phyloP scores from a whole-genome alignment of 345 rosid genomes.

The Citrus glauca region DNA sequence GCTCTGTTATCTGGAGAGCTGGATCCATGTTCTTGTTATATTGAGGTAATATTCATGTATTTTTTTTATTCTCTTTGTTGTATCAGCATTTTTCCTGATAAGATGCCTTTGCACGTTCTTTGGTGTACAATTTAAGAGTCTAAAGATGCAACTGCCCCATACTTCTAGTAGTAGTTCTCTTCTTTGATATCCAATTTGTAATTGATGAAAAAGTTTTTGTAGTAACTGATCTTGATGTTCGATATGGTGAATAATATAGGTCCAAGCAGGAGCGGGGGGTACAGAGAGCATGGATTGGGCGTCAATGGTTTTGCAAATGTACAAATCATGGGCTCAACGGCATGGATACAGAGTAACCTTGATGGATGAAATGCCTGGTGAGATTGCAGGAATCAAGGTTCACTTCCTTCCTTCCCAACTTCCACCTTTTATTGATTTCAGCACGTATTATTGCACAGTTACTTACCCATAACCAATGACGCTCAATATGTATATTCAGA shows the following conservation, averaged over 20 bases:
- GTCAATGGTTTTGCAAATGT: conserved; percentile 93
- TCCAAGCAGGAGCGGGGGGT: conserved; percentile 98
- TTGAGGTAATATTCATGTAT: conserved; percentile 50
- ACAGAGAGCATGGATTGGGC: conserved; percentile 99
- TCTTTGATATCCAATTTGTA: not conserved
- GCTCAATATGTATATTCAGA: not conserved
- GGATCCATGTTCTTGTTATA: conserved; percentile 74
- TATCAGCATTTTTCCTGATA: conserved; percentile 10
- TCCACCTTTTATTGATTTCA: conserved; percentile 1
- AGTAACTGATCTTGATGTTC: conserved; percentile 3
- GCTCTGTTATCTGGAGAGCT: conserved; percentile 84
- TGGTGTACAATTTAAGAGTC: not conserved
- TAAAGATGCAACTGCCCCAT: not conserved
- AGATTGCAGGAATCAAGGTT: conserved; percentile 96
- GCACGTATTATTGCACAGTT: not conserved
- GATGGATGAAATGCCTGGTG: conserved; percentile 90
- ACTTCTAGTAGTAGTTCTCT: not conserved
- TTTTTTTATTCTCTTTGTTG: not conserved
- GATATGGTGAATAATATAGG: conserved; percentile 38
- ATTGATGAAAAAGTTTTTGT: not conserved
- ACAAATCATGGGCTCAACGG: conserved; percentile 73
- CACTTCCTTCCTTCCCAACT: conserved; percentile 23
- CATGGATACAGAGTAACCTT: conserved; percentile 58
- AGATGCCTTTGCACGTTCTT: not conserved
- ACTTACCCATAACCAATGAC: not conserved